Percentiles rank a stretch among this genome's conserved stretches.
Evolutionary conservation across 768 basidiomycete genomes (phyloP).

Genomic region (Termitomyces sp.): DNA sequence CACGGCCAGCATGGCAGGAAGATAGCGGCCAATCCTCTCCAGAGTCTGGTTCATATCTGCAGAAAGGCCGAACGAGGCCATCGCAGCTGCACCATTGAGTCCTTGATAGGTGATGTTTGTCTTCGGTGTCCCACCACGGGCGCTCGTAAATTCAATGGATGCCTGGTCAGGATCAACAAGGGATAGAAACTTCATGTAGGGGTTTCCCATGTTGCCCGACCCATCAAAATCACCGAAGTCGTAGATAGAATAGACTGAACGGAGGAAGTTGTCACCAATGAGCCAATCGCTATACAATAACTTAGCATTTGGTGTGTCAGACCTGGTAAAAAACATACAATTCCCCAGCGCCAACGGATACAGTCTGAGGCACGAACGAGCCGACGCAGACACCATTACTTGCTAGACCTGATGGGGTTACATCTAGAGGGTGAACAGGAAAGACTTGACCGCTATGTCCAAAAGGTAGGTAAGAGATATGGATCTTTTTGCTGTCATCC

Average conservation of each 20-base stretch:
- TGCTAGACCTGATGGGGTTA: slow-evolving; percentile 48
- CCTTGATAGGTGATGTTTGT: slow-evolving; percentile 68
- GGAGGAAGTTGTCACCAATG: slow-evolving; percentile 77
- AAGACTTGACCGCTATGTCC: slow-evolving; percentile 60
- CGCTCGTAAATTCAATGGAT: slow-evolving; percentile 62
- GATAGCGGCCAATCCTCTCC: slow-evolving; percentile 54
- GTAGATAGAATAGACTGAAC: slow-evolving; percentile 78
- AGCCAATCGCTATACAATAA: slow-evolving; percentile 65
- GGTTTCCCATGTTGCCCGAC: slow-evolving; percentile 62
- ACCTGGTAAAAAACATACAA: slow-evolving; percentile 43
- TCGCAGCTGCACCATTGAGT: slow-evolving; percentile 34
- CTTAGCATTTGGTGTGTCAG: neutral
- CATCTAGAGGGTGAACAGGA: slow-evolving; percentile 77
- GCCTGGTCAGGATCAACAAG: slow-evolving; percentile 66
- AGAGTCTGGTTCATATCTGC: slow-evolving; percentile 54
- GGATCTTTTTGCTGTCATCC: neutral
- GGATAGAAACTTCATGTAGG: slow-evolving; percentile 72
- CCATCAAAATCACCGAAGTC: slow-evolving; percentile 78
- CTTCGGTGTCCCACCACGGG: slow-evolving; percentile 59
- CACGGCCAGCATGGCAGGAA: slow-evolving; percentile 72
- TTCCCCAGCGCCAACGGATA: slow-evolving; percentile 55
- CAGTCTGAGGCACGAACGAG: slow-evolving; percentile 64
- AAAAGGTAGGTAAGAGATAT: slow-evolving; percentile 1
- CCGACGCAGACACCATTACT: slow-evolving; percentile 53
- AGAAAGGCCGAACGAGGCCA: slow-evolving; percentile 50